Evolutionary conservation across 2,329 filamentous ascomycete species (phyloP).

Genomic region (Fusarium albidum): DNA sequence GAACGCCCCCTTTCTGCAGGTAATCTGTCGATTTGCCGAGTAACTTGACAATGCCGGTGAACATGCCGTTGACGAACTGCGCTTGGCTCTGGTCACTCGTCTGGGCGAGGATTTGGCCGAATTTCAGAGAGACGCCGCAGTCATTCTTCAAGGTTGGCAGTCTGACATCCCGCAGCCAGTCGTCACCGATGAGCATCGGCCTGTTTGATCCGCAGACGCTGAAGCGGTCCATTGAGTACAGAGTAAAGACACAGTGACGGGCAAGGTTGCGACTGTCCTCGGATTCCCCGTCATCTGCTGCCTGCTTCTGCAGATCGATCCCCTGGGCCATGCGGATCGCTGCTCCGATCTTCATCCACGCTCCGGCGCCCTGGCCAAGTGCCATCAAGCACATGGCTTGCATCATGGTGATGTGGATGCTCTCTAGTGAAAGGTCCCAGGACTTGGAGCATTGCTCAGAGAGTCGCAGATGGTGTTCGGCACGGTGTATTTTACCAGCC

Average conservation of each 20-base stretch:
- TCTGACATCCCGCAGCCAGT: neutral
- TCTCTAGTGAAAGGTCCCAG: slow-evolving; percentile 6
- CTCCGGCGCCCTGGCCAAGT: slow-evolving; percentile 10
- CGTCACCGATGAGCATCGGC: slow-evolving; percentile 18
- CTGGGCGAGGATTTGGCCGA: no score
- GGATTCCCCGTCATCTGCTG: neutral
- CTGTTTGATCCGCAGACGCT: slow-evolving; percentile 21
- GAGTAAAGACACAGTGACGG: slow-evolving; percentile 4
- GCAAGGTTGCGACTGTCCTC: neutral
- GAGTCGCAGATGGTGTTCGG: slow-evolving; percentile 9
- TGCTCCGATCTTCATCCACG: slow-evolving; percentile 22
- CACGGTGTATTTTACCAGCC: neutral
- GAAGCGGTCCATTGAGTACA: slow-evolving; percentile 20
- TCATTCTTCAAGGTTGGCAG: neutral
- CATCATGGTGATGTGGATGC: slow-evolving; percentile 8
- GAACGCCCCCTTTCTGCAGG: slow-evolving; percentile 19
- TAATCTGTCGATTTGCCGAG: slow-evolving; percentile 20
- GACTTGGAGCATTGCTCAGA: neutral
- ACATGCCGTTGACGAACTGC: slow-evolving; percentile 3
- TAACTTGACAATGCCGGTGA: slow-evolving; percentile 3
- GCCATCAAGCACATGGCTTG: slow-evolving; percentile 10
- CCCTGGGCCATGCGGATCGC: slow-evolving; percentile 24
- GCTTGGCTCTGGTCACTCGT: neutral
- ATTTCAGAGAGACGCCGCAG: neutral
- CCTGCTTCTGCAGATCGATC: slow-evolving; percentile 15